Base-by-base conservation (phyloP, 2,329 filamentous ascomycete genomes). In the Scedosporium minutisporum region DNA sequence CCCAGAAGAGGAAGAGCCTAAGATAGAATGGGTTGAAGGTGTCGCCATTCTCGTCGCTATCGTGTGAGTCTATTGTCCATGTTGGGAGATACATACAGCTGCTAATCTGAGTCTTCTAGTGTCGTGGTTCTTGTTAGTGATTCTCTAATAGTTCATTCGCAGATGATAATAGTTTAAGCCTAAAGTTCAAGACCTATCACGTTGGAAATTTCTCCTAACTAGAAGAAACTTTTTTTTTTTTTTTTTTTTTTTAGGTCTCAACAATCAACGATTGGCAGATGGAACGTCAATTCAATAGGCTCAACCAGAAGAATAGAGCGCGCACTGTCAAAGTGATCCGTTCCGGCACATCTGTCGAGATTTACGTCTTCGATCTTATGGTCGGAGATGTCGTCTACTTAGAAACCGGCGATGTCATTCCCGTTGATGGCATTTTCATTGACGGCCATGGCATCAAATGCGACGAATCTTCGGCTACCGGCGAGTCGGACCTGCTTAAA, bases 401-500 rank as follows among this genome's bases (percentile, higher is more conserved):
- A 9, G 84, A 87, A 64, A 85, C 87, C 1, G 88, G 88, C 65
- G 87, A 91, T 68, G 78, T 89, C 62, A 80, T 90, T 44, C 87
- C 88, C 0, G 87, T 86, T 1, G 88, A 91, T 69, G 88, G 88
- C 5, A 80, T 90, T 61, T 83, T 90, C 64, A 86, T 90, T 64
- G 77, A 80, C 18, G 77, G 78, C 5, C 76, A 77, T 65, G 72
- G 73, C 3, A 68, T 80, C 64, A 78, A 87, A 71, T 91, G 87
- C 68, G 88, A 90, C 67, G 88, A 91, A 69, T 89, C 87, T 3
- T 89, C 87, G 10, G 86, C 86, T 1, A 90, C 88, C 27, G 88
- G 88, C 66, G 88, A 91, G 73, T 90, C 87, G 0, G 87, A 91
- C 67, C 80, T 87, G 60, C 82, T 90, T 71, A 87, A 85, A 72